Evolutionary conservation across 1,139 yeast species (phyloP).

Genomic region (Pneumocystis canis): DNA sequence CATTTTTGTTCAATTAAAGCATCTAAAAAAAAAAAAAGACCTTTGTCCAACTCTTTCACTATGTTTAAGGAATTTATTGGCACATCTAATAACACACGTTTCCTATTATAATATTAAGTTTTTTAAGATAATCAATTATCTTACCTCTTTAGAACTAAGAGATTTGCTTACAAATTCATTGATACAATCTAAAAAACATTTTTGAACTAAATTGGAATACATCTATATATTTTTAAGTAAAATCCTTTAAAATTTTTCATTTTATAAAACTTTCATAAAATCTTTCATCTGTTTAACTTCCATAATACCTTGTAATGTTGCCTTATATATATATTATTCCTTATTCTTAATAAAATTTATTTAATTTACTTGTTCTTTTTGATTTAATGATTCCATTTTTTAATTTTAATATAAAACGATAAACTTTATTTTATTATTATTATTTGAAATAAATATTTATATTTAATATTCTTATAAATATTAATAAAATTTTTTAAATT

Average conservation of each 20-base stretch:
- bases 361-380: neutral
- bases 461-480: too few relatives aligned
- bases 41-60: constrained; percentile 97
- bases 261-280: constrained; percentile 1
- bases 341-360: neutral
- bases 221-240: neutral
- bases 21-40: neutral
- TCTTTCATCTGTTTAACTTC: constrained; percentile 3
- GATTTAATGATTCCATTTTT: neutral
- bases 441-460: too few relatives aligned
- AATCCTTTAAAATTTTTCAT: neutral
- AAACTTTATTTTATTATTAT: neutral
- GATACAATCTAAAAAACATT: neutral
- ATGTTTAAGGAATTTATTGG: constrained; percentile 95
- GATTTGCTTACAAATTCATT: neutral
- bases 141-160: neutral
- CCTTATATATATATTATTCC: neutral
- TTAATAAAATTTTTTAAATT: too few relatives aligned
- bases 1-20: neutral
- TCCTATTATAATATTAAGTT: constrained; percentile 38
- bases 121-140: too few relatives aligned
- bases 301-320: neutral
- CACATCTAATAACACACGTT: constrained; percentile 74
- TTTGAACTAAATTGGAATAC: neutral
- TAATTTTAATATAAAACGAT: neutral